Base-by-base conservation (phyloP, 1,139 yeast genomes). In the Suhomyces bokatorum region DNA sequence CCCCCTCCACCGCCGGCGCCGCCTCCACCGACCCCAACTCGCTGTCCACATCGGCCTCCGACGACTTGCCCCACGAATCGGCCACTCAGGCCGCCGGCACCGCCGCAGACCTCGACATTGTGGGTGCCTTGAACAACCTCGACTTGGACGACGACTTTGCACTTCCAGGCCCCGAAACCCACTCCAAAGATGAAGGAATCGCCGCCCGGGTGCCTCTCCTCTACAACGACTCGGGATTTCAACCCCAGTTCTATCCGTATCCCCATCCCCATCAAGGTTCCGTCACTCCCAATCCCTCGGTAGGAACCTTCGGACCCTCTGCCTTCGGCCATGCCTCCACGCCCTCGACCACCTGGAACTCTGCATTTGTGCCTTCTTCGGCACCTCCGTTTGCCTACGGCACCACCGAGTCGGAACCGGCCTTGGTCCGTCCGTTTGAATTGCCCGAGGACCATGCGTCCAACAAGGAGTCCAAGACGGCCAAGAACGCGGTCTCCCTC, bases 101-200 rank as follows among this genome's bases (percentile, higher is more conserved):
- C 29, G 36, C 37, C 16, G 35, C 46, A 14, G 52, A 63, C 36
- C 63, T 72, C 52, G 77, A 72, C 46, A 69, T 73, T 32, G 76
- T 73, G 29, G 77, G 74, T 7, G 75, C 77, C 8, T 59, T 73
- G 35, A 68, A 67, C 35, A 70, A 64, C 39, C 63, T 73, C 37
- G 66, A 71, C 51, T 62, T 73, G 47, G 76, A 71, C 47, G 76
- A 66, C 24, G 77, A 70, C 15, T 53, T 60, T 40, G 26, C 32
- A 20, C 37, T 42, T 31, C 40, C 47, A 12, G 8, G 31, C 29
- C 29, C n/a, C n/a, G 29, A 26, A 26, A 30, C 12, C 32, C 14
- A 12, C 16, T 13, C 32, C 6, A 10, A 26, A 26, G 29, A 26
- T 8, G 32, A 30, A 3, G 6, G 14, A 4, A 13, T 11, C 9